Conservation (phyloP, 129 eudicot genomes). For the Solidago caesia region DNA sequence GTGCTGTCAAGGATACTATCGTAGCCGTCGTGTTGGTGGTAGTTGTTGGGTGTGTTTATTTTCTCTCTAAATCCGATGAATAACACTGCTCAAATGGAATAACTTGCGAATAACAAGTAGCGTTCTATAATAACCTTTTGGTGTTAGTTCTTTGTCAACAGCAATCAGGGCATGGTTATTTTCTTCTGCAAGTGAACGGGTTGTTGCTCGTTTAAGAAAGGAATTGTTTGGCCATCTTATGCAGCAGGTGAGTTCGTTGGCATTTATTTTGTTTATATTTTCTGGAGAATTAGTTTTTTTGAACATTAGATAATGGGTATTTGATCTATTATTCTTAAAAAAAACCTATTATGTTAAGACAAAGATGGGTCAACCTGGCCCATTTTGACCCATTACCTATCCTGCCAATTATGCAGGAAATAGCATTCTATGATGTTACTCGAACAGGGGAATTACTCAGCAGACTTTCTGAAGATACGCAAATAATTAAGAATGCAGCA, state of each 20-base stretch:
- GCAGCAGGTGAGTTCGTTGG: conserved; percentile 36
- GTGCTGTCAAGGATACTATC: conserved; percentile 42
- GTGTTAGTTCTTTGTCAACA: conserved; percentile 43
- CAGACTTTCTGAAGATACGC: conserved; percentile 64
- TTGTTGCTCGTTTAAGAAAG: conserved; percentile 55
- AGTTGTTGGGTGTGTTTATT: conserved; percentile 41
- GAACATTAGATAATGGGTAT: background rate
- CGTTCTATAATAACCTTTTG: conserved; percentile 26
- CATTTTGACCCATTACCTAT: background rate
- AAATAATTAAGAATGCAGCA: conserved; percentile 66
- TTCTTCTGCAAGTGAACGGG: conserved; percentile 51
- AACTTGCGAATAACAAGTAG: too few relatives aligned
- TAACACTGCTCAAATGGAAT: background rate
- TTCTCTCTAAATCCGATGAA: background rate
- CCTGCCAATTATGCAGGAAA: conserved; percentile 38
- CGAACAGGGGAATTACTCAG: conserved; percentile 64
- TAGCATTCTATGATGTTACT: conserved; percentile 66
- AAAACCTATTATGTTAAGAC: background rate
- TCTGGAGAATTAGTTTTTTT: background rate
- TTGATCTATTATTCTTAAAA: background rate
- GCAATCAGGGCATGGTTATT: conserved; percentile 52
- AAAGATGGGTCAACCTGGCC: conserved; percentile 22
- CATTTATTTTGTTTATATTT: background rate
- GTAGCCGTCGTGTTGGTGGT: conserved; percentile 45
- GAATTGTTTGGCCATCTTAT: conserved; percentile 51